Evolutionary conservation across 2,329 filamentous ascomycete genomes (phyloP).

Genomic region (Emergomyces pasteurianus): DNA sequence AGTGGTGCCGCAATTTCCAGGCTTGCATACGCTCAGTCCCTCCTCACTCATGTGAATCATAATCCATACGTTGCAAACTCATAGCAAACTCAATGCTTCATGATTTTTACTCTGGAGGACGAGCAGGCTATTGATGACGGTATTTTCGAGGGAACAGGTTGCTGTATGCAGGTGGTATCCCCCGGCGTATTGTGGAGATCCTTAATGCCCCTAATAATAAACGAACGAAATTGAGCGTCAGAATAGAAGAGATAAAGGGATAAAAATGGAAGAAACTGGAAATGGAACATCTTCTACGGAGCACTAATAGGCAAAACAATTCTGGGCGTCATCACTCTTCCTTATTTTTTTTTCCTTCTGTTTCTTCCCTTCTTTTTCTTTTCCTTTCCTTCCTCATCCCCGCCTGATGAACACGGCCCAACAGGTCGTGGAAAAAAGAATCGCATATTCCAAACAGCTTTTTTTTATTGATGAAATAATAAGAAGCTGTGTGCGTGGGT

Average conservation of each 20-base stretch:
- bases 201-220: background rate
- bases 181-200: background rate
- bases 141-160: background rate
- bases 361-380: constrained; percentile 18
- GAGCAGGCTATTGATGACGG: too few species aligned
- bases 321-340: background rate
- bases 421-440: constrained; percentile 26
- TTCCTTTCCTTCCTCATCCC: constrained; percentile 18
- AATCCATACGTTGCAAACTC: too few species aligned
- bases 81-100: too few species aligned
- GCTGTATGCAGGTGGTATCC: background rate
- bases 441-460: constrained; percentile 14
- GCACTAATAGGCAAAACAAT: background rate
- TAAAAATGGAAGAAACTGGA: background rate
- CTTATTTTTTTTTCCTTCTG: constrained; percentile 11
- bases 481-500: constrained; percentile 7
- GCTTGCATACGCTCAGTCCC: background rate
- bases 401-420: constrained; percentile 21
- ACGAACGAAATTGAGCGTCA: background rate
- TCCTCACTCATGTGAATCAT: background rate
- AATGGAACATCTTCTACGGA: background rate
- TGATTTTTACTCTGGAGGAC: too few species aligned
- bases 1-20: background rate
- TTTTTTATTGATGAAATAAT: background rate
- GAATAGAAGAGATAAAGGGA: background rate